These are phyloP conservation scores for Calonectria pseudoturangicola DNA, from an alignment of 2,329 filamentous ascomycete genomes.

Conservation along the genomic window DNA sequence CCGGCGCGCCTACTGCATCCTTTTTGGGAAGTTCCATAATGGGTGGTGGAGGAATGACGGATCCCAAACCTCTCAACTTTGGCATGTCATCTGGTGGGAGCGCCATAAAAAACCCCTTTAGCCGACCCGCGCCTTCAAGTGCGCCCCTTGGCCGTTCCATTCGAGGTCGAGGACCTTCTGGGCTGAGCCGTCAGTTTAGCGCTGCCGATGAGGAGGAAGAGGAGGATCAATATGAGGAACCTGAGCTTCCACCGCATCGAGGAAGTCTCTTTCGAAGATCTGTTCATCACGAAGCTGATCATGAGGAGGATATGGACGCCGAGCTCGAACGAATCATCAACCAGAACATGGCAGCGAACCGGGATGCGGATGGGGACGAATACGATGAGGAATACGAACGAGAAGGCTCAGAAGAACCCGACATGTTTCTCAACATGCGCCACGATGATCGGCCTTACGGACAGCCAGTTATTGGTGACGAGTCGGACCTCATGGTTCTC, in stretches of 20 bases:
- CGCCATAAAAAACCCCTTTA: conserved; percentile 62
- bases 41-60: conserved; percentile 61
- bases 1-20: conserved; percentile 73
- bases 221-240: conserved; percentile 58
- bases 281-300: conserved; percentile 44
- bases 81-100: conserved; percentile 56
- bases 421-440: conserved; percentile 71
- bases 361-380: conserved; percentile 62
- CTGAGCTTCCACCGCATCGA: conserved; percentile 57
- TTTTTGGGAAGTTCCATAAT: conserved; percentile 74
- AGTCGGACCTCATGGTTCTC: conserved; percentile 73
- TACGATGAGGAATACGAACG: conserved; percentile 63
- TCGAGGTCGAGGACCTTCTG: conserved; percentile 67
- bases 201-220: conserved; percentile 54
- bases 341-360: conserved; percentile 61
- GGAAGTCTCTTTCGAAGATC: conserved; percentile 58
- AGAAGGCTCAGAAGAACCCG: conserved; percentile 65
- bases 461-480: conserved; percentile 64
- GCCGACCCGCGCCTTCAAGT: conserved; percentile 60
- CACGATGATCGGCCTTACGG: conserved; percentile 63
- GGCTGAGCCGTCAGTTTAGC: conserved; percentile 67
- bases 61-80: conserved; percentile 63
- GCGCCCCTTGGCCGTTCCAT: conserved; percentile 70
- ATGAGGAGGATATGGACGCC: conserved; percentile 58
- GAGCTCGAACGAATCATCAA: conserved; percentile 62